Evolutionary conservation across 2,329 filamentous ascomycete genomes (phyloP).

Genomic region (Golovinomyces cichoracearum): DNA sequence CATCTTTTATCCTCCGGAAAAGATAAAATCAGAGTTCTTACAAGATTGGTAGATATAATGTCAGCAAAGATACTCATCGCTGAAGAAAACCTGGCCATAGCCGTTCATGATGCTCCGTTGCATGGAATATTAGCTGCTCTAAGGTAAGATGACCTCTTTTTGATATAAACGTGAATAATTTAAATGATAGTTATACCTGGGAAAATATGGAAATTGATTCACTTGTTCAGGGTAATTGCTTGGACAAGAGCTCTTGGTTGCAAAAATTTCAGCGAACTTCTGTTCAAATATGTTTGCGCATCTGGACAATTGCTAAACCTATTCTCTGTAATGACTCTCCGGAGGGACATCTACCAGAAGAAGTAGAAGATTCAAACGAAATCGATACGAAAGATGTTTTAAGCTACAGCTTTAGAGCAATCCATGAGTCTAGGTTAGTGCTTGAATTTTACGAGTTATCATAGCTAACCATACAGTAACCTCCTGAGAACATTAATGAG

Average conservation of each 20-base stretch:
- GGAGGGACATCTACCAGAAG: conserved; percentile 60
- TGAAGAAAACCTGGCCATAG: conserved; percentile 35
- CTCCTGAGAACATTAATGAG: conserved; percentile 37
- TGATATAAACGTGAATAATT: background rate
- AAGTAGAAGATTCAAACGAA: conserved; percentile 43
- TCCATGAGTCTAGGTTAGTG: conserved; percentile 71
- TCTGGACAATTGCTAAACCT: conserved; percentile 52
- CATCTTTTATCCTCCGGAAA: conserved; percentile 23
- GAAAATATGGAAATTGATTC: conserved; percentile 5
- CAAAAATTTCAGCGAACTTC: conserved; percentile 25
- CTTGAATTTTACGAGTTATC: background rate
- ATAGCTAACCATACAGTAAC: conserved; percentile 25
- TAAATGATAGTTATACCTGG: conserved; percentile 7
- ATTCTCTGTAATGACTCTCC: conserved; percentile 85
- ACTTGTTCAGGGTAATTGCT: background rate
- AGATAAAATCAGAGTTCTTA: conserved; percentile 25
- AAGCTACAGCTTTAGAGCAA: conserved; percentile 79
- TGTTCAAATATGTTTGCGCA: conserved; percentile 32
- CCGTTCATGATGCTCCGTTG: conserved; percentile 38
- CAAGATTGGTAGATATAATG: conserved; percentile 31
- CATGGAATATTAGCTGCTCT: conserved; percentile 46
- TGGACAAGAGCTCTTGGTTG: background rate
- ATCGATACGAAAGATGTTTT: conserved; percentile 67
- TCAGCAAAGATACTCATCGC: conserved; percentile 39
- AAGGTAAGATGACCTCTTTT: conserved; percentile 19